phyloP scores from a whole-genome alignment of 768 basidiomycete genomes.

The Kwoniella sp. region DNA sequence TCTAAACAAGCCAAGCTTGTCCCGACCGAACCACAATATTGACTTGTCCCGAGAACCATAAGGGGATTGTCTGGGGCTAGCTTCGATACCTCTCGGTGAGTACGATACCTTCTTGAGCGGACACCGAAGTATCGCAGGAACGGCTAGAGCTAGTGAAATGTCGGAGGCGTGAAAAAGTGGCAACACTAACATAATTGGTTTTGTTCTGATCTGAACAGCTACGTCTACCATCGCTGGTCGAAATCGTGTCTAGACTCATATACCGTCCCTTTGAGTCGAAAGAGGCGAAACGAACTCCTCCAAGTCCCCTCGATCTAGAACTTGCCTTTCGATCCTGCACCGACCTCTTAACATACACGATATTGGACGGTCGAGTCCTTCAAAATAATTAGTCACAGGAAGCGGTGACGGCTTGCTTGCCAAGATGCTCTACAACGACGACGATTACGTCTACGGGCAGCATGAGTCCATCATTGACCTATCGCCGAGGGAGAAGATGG shows the following conservation, averaged over 20 bases:
- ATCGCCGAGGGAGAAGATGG: conserved; percentile 22
- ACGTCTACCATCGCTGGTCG: not conserved
- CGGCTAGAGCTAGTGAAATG: not conserved
- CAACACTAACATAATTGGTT: not conserved
- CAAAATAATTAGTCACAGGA: no score
- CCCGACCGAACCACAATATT: not conserved
- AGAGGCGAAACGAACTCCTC: not conserved
- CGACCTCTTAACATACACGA: no score
- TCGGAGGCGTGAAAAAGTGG: not conserved
- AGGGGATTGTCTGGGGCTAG: no score
- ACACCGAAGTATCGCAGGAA: not conserved
- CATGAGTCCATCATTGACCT: not conserved
- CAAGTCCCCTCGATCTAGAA: not conserved
- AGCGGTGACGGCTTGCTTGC: no score
- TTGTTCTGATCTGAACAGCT: not conserved
- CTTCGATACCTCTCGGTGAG: no score
- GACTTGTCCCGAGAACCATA: not conserved
- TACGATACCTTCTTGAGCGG: not conserved
- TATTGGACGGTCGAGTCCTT: no score
- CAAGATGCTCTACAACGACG: not conserved
- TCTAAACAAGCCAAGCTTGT: no score
- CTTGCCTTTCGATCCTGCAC: conserved; percentile 1
- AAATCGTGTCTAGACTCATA: not conserved
- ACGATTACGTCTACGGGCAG: not conserved
- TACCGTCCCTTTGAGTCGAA: not conserved